phyloP scores from a whole-genome alignment of 495 filamentous ascomycete genomes.

The Tuber umbilicatum region DNA sequence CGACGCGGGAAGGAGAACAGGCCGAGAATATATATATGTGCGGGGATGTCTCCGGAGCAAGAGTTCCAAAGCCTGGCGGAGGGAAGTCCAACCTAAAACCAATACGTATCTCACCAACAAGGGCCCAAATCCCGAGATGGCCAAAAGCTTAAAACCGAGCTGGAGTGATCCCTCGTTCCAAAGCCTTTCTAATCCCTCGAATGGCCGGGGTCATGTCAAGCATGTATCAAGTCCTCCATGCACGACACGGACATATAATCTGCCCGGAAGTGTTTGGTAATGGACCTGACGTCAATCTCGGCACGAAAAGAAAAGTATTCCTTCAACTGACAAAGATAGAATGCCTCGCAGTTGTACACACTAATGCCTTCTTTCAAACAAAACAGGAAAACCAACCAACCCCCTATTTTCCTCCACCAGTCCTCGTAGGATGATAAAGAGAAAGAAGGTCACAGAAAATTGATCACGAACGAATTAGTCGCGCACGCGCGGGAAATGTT shows the following conservation, averaged over 20 bases:
- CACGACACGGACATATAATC: slow-evolving; percentile 60
- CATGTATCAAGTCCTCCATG: slow-evolving; percentile 86
- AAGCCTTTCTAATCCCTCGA: not conserved
- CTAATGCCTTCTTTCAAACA: slow-evolving; percentile 68
- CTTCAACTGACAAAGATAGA: slow-evolving; percentile 59
- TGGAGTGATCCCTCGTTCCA: not conserved
- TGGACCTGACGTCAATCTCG: slow-evolving; percentile 72
- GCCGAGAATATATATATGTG: not conserved
- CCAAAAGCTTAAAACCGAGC: slow-evolving; percentile 2
- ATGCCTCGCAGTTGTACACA: slow-evolving; percentile 95
- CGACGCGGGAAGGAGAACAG: not conserved
- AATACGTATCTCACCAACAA: not conserved
- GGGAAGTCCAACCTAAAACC: not conserved
- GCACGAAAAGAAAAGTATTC: slow-evolving; percentile 85
- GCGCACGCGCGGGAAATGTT: slow-evolving; percentile 39
- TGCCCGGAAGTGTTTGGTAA: slow-evolving; percentile 82
- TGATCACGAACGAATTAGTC: slow-evolving; percentile 20
- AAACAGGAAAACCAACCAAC: not conserved
- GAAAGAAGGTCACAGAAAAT: slow-evolving; percentile 7
- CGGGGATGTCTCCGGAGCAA: not conserved
- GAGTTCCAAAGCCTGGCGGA: not conserved
- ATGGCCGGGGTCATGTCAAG: not conserved
- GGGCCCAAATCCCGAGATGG: not conserved
- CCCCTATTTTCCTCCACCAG: not conserved
- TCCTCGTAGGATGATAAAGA: not conserved